phyloP scores from a whole-genome alignment of 1,139 yeast species.

The Candida sp. region DNA sequence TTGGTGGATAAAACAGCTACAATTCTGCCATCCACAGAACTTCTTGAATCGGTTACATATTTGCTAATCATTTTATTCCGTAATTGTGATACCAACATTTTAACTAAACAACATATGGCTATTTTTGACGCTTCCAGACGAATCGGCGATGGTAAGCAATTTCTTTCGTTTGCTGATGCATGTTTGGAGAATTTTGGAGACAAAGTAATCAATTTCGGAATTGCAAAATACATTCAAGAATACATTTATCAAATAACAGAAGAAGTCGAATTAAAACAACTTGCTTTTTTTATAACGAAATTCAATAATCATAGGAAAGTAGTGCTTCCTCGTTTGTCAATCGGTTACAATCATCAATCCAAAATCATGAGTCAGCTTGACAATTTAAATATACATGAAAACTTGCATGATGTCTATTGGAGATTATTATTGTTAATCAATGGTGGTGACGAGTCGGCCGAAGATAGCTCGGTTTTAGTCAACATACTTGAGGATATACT shows the following conservation, averaged over 20 bases:
- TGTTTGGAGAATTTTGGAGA: slow-evolving; percentile 40
- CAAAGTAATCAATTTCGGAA: slow-evolving; percentile 45
- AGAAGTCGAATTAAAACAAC: slow-evolving; percentile 22
- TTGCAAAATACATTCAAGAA: slow-evolving; percentile 44
- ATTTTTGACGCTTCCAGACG: slow-evolving; percentile 33
- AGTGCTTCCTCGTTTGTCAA: not conserved
- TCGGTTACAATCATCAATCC: slow-evolving; percentile 7
- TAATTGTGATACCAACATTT: slow-evolving; percentile 51
- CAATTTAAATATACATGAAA: slow-evolving; percentile 8
- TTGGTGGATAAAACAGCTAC: slow-evolving; percentile 12
- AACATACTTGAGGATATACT: slow-evolving; percentile 11
- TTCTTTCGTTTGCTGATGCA: slow-evolving; percentile 49
- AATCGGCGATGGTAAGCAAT: slow-evolving; percentile 31
- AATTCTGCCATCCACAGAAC: slow-evolving; percentile 8
- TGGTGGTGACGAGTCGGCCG: slow-evolving; percentile 7
- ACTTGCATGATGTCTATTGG: slow-evolving; percentile 36
- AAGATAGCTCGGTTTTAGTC: slow-evolving; percentile 10
- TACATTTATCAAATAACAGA: slow-evolving; percentile 40
- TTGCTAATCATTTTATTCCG: slow-evolving; percentile 50
- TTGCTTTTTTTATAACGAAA: slow-evolving; percentile 43
- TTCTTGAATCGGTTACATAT: slow-evolving; percentile 34
- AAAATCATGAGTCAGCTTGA: slow-evolving; percentile 9
- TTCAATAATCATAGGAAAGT: slow-evolving; percentile 2
- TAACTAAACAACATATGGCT: slow-evolving; percentile 46
- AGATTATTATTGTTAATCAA: slow-evolving; percentile 27